phyloP scores from a whole-genome alignment of 2,329 filamentous ascomycete species.

The Sordariomycetes sp. region DNA sequence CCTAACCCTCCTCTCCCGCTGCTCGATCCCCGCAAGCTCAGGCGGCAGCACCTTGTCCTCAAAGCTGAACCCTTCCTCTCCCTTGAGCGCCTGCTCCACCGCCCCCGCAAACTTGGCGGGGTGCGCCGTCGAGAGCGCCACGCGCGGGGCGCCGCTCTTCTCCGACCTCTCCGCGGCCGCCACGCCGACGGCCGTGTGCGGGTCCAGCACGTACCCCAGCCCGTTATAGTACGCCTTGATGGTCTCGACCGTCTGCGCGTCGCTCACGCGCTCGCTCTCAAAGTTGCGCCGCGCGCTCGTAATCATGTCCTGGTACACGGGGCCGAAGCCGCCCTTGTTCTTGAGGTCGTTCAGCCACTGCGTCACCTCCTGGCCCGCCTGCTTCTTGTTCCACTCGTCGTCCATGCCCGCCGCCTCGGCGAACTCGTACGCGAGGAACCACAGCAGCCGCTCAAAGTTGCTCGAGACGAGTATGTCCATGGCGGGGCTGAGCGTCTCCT shows the following conservation, averaged over 20 bases:
- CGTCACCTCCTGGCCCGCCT: constrained; percentile 63
- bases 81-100: constrained; percentile 65
- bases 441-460: constrained; percentile 92
- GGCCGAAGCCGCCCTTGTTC: constrained; percentile 63
- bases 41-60: constrained; percentile 59
- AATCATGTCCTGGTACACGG: constrained; percentile 63
- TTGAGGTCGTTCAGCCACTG: constrained; percentile 71
- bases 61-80: constrained; percentile 63
- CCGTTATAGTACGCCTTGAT: constrained; percentile 43
- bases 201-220: constrained; percentile 74
- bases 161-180: constrained; percentile 62
- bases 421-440: constrained; percentile 76
- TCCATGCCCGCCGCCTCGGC: constrained; percentile 46
- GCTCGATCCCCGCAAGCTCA: constrained; percentile 70
- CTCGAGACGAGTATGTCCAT: constrained; percentile 97
- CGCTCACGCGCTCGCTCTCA: constrained; percentile 62
- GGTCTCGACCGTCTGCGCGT: constrained; percentile 54
- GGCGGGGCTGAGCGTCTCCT: constrained; percentile 84
- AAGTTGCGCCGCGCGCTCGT: constrained; percentile 61
- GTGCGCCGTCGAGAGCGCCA: constrained; percentile 85
- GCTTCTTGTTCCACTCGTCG: constrained; percentile 51
- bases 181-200: constrained; percentile 82
- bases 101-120: constrained; percentile 88
- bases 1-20: constrained; percentile 61
- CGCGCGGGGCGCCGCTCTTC: constrained; percentile 43